Percentiles rank a stretch among this genome's conserved stretches.
phyloP scores from a whole-genome alignment of 192 early-diverging fungal genomes.

The Backusella tarrabulga region DNA sequence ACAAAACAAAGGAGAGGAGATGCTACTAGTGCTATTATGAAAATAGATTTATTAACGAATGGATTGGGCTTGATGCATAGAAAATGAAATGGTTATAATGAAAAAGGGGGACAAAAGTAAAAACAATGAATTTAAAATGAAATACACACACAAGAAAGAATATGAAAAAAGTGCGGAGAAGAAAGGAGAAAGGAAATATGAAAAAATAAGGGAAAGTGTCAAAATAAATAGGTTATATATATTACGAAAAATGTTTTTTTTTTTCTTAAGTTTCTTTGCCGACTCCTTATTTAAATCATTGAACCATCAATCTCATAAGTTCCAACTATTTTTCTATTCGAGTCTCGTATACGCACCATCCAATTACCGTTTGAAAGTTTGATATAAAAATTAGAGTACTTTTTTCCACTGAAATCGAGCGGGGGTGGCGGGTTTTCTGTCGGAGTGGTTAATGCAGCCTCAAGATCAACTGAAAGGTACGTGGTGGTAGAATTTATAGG shows the following conservation, averaged over 20 bases:
- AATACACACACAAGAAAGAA: background rate
- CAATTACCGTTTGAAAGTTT: slow-evolving; percentile 36
- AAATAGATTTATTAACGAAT: background rate
- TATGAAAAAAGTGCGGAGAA: background rate
- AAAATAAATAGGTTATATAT: background rate
- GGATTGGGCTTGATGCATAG: background rate
- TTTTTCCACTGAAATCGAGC: slow-evolving; percentile 1
- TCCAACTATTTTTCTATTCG: slow-evolving; percentile 29
- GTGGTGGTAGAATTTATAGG: background rate
- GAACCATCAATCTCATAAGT: slow-evolving; percentile 32
- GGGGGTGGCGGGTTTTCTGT: background rate
- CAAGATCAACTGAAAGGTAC: background rate
- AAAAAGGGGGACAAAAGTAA: background rate
- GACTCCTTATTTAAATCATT: slow-evolving; percentile 22
- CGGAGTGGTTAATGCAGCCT: background rate
- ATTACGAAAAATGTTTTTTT: background rate
- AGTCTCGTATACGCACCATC: slow-evolving; percentile 30
- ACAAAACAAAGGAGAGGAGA: background rate
- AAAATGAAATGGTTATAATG: background rate
- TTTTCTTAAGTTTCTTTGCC: background rate
- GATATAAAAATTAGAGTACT: slow-evolving; percentile 38
- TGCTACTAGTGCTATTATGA: background rate
- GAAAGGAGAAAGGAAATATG: background rate
- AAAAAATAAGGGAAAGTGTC: background rate
- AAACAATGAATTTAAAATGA: background rate